phyloP scores from a whole-genome alignment of 495 filamentous ascomycete genomes.

The Glarea lozoyensis region DNA sequence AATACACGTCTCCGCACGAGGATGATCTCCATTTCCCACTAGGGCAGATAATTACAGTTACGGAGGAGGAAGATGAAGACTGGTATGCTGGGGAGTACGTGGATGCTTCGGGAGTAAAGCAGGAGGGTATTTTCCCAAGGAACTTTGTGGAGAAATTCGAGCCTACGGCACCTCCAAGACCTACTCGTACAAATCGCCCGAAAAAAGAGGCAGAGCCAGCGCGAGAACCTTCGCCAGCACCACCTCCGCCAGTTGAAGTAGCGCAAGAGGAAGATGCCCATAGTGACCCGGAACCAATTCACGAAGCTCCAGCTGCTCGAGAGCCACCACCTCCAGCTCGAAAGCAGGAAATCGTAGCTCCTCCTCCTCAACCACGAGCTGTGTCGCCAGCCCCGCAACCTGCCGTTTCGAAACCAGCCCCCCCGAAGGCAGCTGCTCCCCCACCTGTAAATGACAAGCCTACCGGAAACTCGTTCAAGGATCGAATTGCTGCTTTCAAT shows the following conservation, averaged over 20 bases:
- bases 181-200: slow-evolving; percentile 56
- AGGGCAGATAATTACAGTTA: slow-evolving; percentile 90
- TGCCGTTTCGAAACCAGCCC: slow-evolving; percentile 35
- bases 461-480: slow-evolving; percentile 65
- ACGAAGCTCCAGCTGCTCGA: slow-evolving; percentile 34
- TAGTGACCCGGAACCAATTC: slow-evolving; percentile 23
- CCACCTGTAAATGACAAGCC: slow-evolving; percentile 77
- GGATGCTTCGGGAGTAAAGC: slow-evolving; percentile 59
- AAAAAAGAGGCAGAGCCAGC: slow-evolving; percentile 58
- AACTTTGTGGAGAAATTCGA: slow-evolving; percentile 97
- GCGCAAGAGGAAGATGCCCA: slow-evolving; percentile 4
- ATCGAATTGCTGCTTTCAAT: slow-evolving; percentile 96
- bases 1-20: slow-evolving; percentile 83
- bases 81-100: slow-evolving; percentile 93
- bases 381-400: slow-evolving; percentile 22
- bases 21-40: slow-evolving; percentile 84
- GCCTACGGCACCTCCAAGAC: slow-evolving; percentile 81
- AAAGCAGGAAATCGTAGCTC: slow-evolving; percentile 23
- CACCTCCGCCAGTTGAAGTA: slow-evolving; percentile 14
- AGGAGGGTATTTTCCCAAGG: slow-evolving; percentile 87
- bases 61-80: slow-evolving; percentile 81
- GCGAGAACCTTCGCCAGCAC: slow-evolving; percentile 19
- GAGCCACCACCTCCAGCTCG: slow-evolving; percentile 27
- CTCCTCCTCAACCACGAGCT: slow-evolving; percentile 18
- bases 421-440: slow-evolving; percentile 31